Evolutionary conservation across 305 asterid genomes (phyloP).

Genomic region (Coffea humblotiana): DNA sequence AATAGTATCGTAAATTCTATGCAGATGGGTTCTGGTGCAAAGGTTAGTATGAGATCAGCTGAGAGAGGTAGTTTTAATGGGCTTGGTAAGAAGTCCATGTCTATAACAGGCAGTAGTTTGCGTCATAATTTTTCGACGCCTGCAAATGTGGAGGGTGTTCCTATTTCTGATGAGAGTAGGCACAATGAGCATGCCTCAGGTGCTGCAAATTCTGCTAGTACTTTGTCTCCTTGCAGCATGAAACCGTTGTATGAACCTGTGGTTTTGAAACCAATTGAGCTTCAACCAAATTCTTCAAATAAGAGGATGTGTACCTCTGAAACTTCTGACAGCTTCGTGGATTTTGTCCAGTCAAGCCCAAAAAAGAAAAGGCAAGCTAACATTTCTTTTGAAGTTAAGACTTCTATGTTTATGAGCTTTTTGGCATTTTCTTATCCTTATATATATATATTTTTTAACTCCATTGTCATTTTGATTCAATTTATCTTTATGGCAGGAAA

Average conservation of each 20-base stretch:
- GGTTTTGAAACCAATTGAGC: conserved; percentile 38
- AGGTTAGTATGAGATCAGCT: conserved; percentile 42
- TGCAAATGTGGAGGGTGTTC: conserved; percentile 35
- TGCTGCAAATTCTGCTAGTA: conserved; percentile 33
- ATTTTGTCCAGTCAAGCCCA: conserved; percentile 43
- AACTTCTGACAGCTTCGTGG: conserved; percentile 33
- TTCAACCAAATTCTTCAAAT: conserved; percentile 35
- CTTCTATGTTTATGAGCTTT: neutral
- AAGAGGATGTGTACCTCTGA: conserved; percentile 30
- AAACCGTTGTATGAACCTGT: conserved; percentile 33
- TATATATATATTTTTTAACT: neutral
- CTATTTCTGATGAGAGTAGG: conserved; percentile 35
- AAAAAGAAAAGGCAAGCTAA: conserved; percentile 59
- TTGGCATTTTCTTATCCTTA: neutral
- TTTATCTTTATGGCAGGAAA: conserved; percentile 44
- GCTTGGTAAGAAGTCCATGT: conserved; percentile 39
- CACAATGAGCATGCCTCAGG: conserved; percentile 31
- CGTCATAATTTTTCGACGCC: conserved; percentile 35
- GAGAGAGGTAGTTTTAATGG: conserved; percentile 47
- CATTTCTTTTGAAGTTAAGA: conserved; percentile 14
- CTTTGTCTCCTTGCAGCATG: conserved; percentile 28
- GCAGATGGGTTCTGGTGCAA: conserved; percentile 45
- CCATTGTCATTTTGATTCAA: neutral
- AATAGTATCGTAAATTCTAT: conserved; percentile 61
- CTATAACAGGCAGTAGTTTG: conserved; percentile 28